Percentiles rank a stretch among this genome's conserved stretches.
Conservation (phyloP, 371 early-diverging fungal genomes). For the Mucor piriformis region DNA sequence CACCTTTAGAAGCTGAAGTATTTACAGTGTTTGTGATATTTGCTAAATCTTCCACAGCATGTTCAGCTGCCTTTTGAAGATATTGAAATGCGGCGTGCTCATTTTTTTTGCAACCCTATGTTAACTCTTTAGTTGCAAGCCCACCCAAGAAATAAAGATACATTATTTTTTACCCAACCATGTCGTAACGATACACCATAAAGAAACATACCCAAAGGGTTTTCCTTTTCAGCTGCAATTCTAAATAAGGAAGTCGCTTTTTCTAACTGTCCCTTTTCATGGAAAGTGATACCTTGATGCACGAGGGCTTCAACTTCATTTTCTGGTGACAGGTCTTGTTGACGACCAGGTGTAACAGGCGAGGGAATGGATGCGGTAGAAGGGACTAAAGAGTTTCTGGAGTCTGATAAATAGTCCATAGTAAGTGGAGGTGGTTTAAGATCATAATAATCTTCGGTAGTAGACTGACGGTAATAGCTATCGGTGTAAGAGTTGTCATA, state of each 20-base stretch:
- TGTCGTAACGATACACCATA: slow-evolving; percentile 82
- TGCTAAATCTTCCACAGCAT: slow-evolving; percentile 64
- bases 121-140: too few species aligned
- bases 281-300: slow-evolving; percentile 62
- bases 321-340: neutral
- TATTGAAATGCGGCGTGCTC: slow-evolving; percentile 68
- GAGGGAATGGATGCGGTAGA: slow-evolving; percentile 23
- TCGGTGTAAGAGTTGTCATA: slow-evolving; percentile 5
- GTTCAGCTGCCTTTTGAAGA: slow-evolving; percentile 78
- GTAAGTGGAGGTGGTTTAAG: slow-evolving; percentile 18
- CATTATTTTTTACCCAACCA: slow-evolving; percentile 84
- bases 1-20: slow-evolving; percentile 51
- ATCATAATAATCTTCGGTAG: neutral
- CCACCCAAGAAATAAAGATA: too few species aligned
- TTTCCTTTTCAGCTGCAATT: slow-evolving; percentile 66
- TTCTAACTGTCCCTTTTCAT: slow-evolving; percentile 73
- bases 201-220: slow-evolving; percentile 78
- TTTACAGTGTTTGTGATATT: slow-evolving; percentile 32
- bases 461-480: neutral
- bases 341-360: slow-evolving; percentile 9
- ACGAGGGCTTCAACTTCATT: slow-evolving; percentile 31
- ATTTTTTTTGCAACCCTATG: slow-evolving; percentile 71
- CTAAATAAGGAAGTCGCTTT: slow-evolving; percentile 75
- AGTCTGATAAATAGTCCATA: slow-evolving; percentile 3
- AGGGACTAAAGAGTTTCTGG: slow-evolving; percentile 2